Evolutionary conservation across 179 eudicot species (phyloP), one percentile per base, ranked within the genome.

Genomic region (Spergularia azorica): DNA sequence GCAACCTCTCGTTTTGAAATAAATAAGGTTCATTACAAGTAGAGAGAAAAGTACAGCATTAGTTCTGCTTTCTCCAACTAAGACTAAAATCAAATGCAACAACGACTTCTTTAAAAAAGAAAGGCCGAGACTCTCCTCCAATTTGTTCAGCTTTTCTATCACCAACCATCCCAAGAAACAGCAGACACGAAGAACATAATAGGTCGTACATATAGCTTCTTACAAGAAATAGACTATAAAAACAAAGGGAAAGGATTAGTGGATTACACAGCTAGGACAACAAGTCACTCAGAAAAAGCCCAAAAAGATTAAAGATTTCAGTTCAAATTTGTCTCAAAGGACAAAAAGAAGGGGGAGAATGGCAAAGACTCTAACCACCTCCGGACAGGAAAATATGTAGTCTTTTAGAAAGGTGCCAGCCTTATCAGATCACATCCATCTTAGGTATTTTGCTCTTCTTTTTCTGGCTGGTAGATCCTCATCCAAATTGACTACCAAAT

Each of bases 21-120:
- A 70, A 54, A 70, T 54, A n/a, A 68, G 50, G 50, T 36, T 56
- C 74, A 3, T 41, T 55, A 17, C 62, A 32, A 70, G 48, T 50
- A 14, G 48, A 32, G 62, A 70, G 43, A 55, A 54, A 70, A 32
- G 73, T 36, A 13, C 13, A 65, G 70, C n/a, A 41, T 41, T 17
- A 41, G 26, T 9, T 39, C 17, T 16, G 6, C 18, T 43, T 51
- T 38, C 51, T 39, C 43, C 11, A 20, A 41, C n/a, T 48, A 18
- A 68, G 39, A 20, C 57, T 50, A 2, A 3, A 46, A 67, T 43
- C 58, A 20, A 68, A 3, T 50, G 41, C 12, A 41, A 6, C 41
- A 50, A 51, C 21, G 72, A n/a, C 72, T 51, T 26, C 46, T 18
- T 9, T 18, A 3, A 13, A 46, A 70, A 26, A 70, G 54, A 3